Evolutionary conservation across 176 grass and related monocot species (phyloP), one percentile per base, ranked within the genome.

Genomic region (Ensete ventricosum): DNA sequence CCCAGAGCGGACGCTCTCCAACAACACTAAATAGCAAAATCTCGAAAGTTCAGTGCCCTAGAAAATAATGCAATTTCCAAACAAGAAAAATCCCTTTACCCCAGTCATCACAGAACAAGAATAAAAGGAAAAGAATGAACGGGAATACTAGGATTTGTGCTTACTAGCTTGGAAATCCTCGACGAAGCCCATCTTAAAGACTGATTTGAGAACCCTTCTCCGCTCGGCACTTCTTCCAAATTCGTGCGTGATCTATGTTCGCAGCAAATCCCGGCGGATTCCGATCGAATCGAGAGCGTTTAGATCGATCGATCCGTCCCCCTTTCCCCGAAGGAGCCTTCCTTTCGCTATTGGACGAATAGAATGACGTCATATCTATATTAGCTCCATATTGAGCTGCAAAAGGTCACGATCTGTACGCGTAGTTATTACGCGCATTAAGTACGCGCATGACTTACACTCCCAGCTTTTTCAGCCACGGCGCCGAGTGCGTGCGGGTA

Each of bases 131-230:
- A 76, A 8, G 55, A 60, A 17, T 29, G 67, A 24, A 73, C 64
- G 69, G 50, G 69, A 55, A 48, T 34, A 53, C 69, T 19, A 50
- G 50, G 72, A 54, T 78, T 69, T 77, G 14, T 9, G 85, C 80
- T 85, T 74, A 89, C 87, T 89, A 69, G 87, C 87, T 73, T 89
- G 87, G 77, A 89, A 85, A 55, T 89, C 87, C 67, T 85, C 87
- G 73, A 89, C 80, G 83, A 89, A 89, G 60, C 83, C 87, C 87
- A 89, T 89, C 14, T 21, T 7, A 19, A 19, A 60, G 14, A 19
- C 4, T 17, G 57, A 60, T 60, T 60, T 16, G 57, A 6, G 14
- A 60, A 17, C 57, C 10, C 55, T 57, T 13, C 14, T 57, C 4
- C 14, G 14, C 17, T 17, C 54, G 2, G 1, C 16, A 43, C 34